Evolutionary conservation across 331 rosid genomes (phyloP), one percentile per base, ranked within the genome.

Genomic region (Stylosanthes scabra): DNA sequence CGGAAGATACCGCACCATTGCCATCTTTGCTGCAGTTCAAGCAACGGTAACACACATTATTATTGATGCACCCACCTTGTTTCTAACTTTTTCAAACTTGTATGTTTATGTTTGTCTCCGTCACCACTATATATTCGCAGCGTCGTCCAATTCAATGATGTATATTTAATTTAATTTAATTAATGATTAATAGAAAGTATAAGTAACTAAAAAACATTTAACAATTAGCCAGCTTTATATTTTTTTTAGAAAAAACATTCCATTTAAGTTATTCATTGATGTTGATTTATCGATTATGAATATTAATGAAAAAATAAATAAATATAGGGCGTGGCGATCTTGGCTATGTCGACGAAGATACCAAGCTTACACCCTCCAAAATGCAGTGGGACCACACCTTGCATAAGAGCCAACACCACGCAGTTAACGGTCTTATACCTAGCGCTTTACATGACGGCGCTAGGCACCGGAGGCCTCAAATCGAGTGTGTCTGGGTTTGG

Each of bases 401-500:
- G 99, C 40, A 15, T 70, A 3, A 73, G 79, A 1, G 99, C 99
- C 3, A 83, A 55, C 66, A 82, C 68, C 11, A 82, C 11, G 70
- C 93, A 94, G 61, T 74, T 88, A 52, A 45, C 12, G 56, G 79
- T 91, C n/a, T 87, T 94, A 37, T 83, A 86, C 78, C n/a, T 81
- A 49, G 97, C 97, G 1, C 91, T 94, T 11, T 94, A 91, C 57
- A 50, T 85, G 28, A 94, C 91, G 0, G 96, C 97, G 9, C 93
- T 91, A 0, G 97, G 99, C 14, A 91, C 97, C 0, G 98, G 98
- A 0, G 96, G 98, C 6, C 72, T 93, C 5, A 93, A 93, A 80
- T 93, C 98, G 0, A 89, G 96, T n/a, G 96, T 90, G 14, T 89
- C 97, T 0, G 98, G 97, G 2, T 90, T 93, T 8, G 98, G 97